Conservation (phyloP, 352 stramenopile species). For the Thraustochytrium sp. region DNA sequence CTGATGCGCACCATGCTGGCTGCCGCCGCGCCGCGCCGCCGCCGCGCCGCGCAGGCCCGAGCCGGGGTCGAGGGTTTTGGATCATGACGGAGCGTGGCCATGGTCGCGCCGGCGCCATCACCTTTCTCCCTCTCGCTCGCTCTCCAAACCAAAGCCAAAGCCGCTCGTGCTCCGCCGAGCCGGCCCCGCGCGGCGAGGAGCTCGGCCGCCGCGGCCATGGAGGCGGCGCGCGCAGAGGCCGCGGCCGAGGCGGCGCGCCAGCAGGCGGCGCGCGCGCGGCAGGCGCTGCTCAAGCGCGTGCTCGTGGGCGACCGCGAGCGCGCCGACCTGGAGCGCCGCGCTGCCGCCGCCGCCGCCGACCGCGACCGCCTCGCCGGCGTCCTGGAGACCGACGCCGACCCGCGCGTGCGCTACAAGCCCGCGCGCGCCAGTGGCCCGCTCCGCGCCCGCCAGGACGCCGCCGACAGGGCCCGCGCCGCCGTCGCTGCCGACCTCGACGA, state of each 20-base stretch:
- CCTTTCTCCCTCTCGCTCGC: too few species aligned
- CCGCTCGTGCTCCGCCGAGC: too few species aligned
- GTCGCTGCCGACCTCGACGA: too few species aligned
- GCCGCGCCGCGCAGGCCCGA: too few species aligned
- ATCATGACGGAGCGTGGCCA: too few species aligned
- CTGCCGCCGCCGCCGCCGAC: background rate
- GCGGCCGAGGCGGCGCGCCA: background rate
- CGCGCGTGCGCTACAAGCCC: background rate
- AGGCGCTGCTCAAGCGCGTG: conserved; percentile 10
- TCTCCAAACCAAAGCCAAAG: too few species aligned
- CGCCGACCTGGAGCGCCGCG: background rate
- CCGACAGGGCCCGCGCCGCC: background rate
- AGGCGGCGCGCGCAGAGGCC: background rate
- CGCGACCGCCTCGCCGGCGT: background rate
- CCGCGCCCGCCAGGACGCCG: background rate
- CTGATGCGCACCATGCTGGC: background rate
- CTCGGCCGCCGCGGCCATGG: too few species aligned
- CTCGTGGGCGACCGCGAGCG: background rate
- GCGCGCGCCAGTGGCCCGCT: background rate
- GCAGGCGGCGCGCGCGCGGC: background rate
- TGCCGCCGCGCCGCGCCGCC: background rate
- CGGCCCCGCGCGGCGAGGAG: too few species aligned
- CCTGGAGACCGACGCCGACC: background rate
- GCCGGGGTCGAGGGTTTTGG: background rate
- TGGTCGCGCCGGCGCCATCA: too few species aligned